These are phyloP conservation scores for Gentiana macrophylla DNA, from an alignment of 257 asterid genomes.

Conservation along the genomic window DNA sequence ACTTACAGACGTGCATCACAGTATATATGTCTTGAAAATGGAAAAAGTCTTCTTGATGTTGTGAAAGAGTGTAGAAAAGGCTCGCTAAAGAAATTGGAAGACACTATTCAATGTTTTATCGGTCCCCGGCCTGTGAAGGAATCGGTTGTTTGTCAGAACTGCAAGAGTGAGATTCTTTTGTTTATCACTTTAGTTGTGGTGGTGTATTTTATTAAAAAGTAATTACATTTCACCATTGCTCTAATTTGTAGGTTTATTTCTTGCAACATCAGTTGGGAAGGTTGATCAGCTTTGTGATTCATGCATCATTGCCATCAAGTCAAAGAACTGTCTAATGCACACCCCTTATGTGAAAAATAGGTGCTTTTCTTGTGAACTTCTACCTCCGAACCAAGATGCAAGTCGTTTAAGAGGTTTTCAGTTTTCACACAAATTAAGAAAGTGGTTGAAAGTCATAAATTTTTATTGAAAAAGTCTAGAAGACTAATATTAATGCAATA, in stretches of 20 bases:
- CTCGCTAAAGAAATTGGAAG: conserved; percentile 61
- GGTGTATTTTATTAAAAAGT: not conserved
- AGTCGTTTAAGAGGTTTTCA: no score
- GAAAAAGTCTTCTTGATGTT: conserved; percentile 88
- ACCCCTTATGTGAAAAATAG: conserved; percentile 18
- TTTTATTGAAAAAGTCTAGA: no score
- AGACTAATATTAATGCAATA: no score
- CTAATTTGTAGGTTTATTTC: conserved; percentile 54
- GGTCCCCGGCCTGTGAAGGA: conserved; percentile 81
- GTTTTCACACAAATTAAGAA: no score
- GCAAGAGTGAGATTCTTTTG: conserved; percentile 46
- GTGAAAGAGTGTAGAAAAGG: conserved; percentile 86
- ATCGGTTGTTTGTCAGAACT: conserved; percentile 58
- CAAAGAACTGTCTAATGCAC: conserved; percentile 41
- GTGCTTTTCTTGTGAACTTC: conserved; percentile 10
- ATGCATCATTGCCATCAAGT: conserved; percentile 50
- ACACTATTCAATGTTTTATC: conserved; percentile 60
- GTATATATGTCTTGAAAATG: conserved; percentile 88
- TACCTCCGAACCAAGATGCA: no score
- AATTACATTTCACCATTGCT: conserved; percentile 7
- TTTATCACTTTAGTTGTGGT: no score
- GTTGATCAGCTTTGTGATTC: conserved; percentile 79
- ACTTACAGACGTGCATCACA: conserved; percentile 93
- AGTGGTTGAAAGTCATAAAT: no score
- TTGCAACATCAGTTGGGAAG: conserved; percentile 68